Evolutionary conservation across 768 basidiomycete genomes (phyloP), one percentile per base, ranked within the genome.

Genomic region (Collybiopsis luxurians): DNA sequence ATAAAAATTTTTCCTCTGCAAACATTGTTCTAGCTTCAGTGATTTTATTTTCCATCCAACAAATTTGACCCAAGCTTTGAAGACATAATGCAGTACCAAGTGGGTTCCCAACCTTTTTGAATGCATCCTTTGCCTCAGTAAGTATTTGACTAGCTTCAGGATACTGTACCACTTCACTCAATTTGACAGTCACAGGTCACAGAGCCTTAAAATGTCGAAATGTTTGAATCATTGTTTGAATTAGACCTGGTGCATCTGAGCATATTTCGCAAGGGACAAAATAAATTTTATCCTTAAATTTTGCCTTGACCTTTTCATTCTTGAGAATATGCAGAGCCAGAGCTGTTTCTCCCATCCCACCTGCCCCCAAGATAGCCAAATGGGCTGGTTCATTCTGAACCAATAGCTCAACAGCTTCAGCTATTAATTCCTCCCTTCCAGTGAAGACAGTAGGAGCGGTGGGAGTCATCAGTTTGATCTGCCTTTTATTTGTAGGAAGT

Each of bases 331-430:
- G 19, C 19, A 36, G 12, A n/a, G 49, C 49, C 5, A 39, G 48
- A 31, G 57, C 31, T 6, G 49, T 51, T 36, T 51, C 31, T 4
- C 49, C 49, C 17, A 51, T 51, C 31, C 49, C 49, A 15, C 49
- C 49, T 15, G 49, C 28, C 10, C 49, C 49, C 9, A 51, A 21
- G 19, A 51, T 51, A 4, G 49, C 49, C 10, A 51, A 15, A 51
- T 31, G 34, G 10, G 13, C 34, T 5, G 10, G 26, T 21, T 13
- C n/a, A 19, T 30, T n/a, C 46, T 42, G 40, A 42, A 27, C 7
- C 24, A 47, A 26, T 26, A 10, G 4, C 7, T 21, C 46, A 27
- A 47, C n/a, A 6, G 46, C 46, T 23, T 47, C 24, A 6, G 4
- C 7, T 21, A 26, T 27, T 6, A 47, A 10, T 23, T 47, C 7